Evolutionary conservation across 441 rosid genomes (phyloP), one percentile per base, ranked within the genome.

Genomic region (Arabidopsis hybrid): DNA sequence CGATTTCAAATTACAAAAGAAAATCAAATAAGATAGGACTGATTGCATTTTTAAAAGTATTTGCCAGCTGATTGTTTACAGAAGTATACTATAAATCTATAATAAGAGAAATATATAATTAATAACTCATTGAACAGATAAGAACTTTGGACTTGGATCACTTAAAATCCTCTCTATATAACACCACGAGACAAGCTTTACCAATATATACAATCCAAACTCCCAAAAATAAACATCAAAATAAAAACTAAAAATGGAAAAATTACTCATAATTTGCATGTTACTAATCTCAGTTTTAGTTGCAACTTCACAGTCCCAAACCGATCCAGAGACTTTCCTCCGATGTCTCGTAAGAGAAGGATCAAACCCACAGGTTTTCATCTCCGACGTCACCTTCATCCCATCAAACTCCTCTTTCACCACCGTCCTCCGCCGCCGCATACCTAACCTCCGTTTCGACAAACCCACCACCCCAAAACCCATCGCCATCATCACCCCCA

Each of bases 381-480:
- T 17, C 55, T 18, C 81, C 1, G 42, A 47, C 26, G 73, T 76
- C 26, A 66, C 80, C n/a, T 68, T 51, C 78, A 75, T 70, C 4
- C 80, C 78, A 1, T 35, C 16, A 9, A 72, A 81, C 60, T 13
- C 86, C 1, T 84, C 87, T 1, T 85, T 79, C 35, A 32, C 75
- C 8, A 26, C 74, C 8, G 56, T 79, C 43, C 79, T 85, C 32
- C 57, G 65, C 38, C 18, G 78, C 12, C 83, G 81, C 74, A 76
- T 81, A 17, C 78, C 74, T 14, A 85, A 82, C 66, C 83, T 79
- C 17, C 71, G 85, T 46, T 78, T 80, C 58, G 64, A 76, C 16
- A 69, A 75, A 63, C 42, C 76, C 50, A 47, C 73, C 6, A 81
- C 83, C 11, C 59, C 80, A 0, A 83, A 81, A 80, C 89, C 86